These are phyloP conservation scores for Penstemon davidsonii DNA, from an alignment of 257 asterid genomes.

Conservation along the genomic window DNA sequence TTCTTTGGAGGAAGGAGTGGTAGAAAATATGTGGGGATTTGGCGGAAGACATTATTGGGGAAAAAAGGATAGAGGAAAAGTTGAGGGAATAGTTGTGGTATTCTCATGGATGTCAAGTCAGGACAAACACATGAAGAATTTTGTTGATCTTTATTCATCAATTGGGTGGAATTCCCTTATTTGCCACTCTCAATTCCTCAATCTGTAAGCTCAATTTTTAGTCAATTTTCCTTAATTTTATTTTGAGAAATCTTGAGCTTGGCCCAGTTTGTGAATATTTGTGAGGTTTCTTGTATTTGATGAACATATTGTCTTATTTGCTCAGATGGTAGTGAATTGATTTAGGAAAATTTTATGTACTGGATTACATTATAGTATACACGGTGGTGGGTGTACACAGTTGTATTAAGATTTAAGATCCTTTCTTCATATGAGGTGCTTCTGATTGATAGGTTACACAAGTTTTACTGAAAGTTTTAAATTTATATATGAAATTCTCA, in stretches of 20 bases:
- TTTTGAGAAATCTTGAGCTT: slow-evolving; percentile 4
- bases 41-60: slow-evolving; percentile 90
- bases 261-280: neutral
- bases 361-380: too few relatives aligned
- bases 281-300: slow-evolving; percentile 8
- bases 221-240: neutral
- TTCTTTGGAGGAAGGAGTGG: neutral
- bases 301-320: neutral
- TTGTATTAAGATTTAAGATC: too few relatives aligned
- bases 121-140: slow-evolving; percentile 71
- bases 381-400: too few relatives aligned
- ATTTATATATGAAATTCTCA: neutral
- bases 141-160: slow-evolving; percentile 70
- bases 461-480: too few relatives aligned
- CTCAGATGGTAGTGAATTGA: neutral
- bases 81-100: slow-evolving; percentile 82
- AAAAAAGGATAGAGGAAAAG: slow-evolving; percentile 63
- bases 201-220: slow-evolving; percentile 48
- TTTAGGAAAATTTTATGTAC: neutral
- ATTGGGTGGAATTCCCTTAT: slow-evolving; percentile 89
- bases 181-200: slow-evolving; percentile 84
- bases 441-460: too few relatives aligned
- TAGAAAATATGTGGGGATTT: slow-evolving; percentile 77
- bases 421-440: too few relatives aligned
- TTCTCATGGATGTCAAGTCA: slow-evolving; percentile 92